These are phyloP conservation scores for Tulasnella sp. DNA, from an alignment of 768 basidiomycete genomes.

Conservation along the genomic window DNA sequence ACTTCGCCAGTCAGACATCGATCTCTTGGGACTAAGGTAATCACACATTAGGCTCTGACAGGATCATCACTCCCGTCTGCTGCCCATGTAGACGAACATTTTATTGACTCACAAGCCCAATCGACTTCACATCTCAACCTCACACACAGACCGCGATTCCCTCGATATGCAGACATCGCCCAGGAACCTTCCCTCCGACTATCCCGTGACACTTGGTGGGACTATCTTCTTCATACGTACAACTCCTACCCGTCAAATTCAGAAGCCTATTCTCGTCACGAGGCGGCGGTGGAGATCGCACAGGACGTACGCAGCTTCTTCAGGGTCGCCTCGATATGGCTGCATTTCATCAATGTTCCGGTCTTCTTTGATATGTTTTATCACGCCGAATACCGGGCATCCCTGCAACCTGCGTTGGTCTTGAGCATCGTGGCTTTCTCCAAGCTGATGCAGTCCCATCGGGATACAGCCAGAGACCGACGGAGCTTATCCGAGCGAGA, in stretches of 20 bases:
- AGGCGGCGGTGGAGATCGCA: neutral
- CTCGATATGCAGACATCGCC: neutral
- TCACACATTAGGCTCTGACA: no score
- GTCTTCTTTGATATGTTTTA: conserved; percentile 16
- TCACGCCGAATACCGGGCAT: conserved; percentile 3
- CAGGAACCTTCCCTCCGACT: conserved; percentile 10
- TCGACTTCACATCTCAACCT: no score
- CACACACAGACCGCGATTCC: neutral
- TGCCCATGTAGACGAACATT: no score
- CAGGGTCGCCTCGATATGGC: conserved; percentile 5
- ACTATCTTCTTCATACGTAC: conserved; percentile 9
- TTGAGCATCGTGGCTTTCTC: conserved; percentile 11
- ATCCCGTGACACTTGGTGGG: conserved; percentile 18
- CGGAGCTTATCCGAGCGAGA: conserved; percentile 7
- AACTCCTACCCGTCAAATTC: no score
- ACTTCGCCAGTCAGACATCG: no score
- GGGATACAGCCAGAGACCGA: no score
- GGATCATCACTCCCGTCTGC: no score
- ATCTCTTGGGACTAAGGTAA: no score
- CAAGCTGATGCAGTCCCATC: conserved; percentile 4
- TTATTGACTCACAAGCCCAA: no score
- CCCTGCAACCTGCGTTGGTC: conserved; percentile 15
- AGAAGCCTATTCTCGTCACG: neutral
- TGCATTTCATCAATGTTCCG: conserved; percentile 17
- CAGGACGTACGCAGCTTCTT: conserved; percentile 4